A percentile compares a stretch with the other conserved stretches of the same genome.
phyloP scores from a whole-genome alignment of 768 basidiomycete genomes.

The Mycena crocata region DNA sequence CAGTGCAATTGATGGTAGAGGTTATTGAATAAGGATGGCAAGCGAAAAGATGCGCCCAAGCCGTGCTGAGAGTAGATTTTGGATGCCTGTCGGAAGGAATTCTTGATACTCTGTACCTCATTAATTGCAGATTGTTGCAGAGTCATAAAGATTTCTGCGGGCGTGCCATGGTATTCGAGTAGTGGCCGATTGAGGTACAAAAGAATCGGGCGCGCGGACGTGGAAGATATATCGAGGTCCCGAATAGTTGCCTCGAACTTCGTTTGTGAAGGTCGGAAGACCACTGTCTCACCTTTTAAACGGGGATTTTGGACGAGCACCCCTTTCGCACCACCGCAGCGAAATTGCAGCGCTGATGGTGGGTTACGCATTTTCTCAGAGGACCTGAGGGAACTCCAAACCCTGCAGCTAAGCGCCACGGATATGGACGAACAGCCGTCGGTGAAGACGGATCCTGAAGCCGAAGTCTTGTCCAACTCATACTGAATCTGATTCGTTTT shows the following conservation, averaged over 20 bases:
- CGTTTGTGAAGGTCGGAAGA: constrained; percentile 56
- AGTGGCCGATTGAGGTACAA: constrained; percentile 61
- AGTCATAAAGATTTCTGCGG: constrained; percentile 42
- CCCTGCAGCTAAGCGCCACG: constrained; percentile 43
- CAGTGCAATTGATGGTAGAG: constrained; percentile 42
- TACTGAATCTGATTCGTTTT: constrained; percentile 45
- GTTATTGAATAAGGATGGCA: constrained; percentile 56
- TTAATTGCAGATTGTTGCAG: constrained; percentile 53
- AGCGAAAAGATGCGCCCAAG: constrained; percentile 56
- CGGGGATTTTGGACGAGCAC: constrained; percentile 57
- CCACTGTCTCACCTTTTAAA: constrained; percentile 48
- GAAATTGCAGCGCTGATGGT: constrained; percentile 59
- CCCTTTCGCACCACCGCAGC: constrained; percentile 61
- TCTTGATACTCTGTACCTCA: constrained; percentile 48
- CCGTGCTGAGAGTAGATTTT: constrained; percentile 56
- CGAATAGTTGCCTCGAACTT: constrained; percentile 57
- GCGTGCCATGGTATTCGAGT: constrained; percentile 58
- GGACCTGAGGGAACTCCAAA: constrained; percentile 50
- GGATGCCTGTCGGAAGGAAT: constrained; percentile 49
- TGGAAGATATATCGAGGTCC: constrained; percentile 61
- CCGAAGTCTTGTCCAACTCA: constrained; percentile 46
- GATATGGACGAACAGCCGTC: constrained; percentile 66
- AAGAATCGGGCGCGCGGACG: constrained; percentile 55
- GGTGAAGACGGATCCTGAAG: constrained; percentile 52
- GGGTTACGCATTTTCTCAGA: constrained; percentile 37